Evolutionary conservation across 1,284 basidiomycete species (phyloP).

Genomic region (Ceratobasidium sp.): DNA sequence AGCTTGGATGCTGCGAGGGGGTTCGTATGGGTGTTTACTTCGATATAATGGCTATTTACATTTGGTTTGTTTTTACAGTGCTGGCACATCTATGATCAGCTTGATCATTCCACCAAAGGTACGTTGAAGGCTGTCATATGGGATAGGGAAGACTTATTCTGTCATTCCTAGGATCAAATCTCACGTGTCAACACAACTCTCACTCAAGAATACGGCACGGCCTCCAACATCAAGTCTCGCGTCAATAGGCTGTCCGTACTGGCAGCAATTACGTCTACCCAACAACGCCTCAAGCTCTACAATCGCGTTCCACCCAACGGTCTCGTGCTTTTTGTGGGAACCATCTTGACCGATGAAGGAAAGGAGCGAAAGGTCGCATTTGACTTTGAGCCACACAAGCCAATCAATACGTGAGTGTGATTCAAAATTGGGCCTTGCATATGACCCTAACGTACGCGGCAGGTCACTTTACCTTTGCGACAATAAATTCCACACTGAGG

Average conservation of each 20-base stretch:
- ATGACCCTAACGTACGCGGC: conserved; percentile 37
- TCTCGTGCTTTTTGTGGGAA: conserved; percentile 96
- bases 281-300: conserved; percentile 97
- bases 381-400: conserved; percentile 97
- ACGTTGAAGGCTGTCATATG: conserved; percentile 28
- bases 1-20: conserved; percentile 94
- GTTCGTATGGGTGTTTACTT: conserved; percentile 59
- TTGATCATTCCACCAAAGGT: conserved; percentile 96
- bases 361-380: conserved; percentile 99
- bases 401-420: conserved; percentile 91
- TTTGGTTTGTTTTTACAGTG: conserved; percentile 63
- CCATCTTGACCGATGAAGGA: conserved; percentile 97
- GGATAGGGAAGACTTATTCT: background rate
- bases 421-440: background rate
- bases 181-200: conserved; percentile 95
- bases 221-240: conserved; percentile 99
- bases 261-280: conserved; percentile 98
- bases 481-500: conserved; percentile 99
- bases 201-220: conserved; percentile 97
- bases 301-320: conserved; percentile 97
- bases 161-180: conserved; percentile 83
- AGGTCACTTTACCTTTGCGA: conserved; percentile 98
- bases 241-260: conserved; percentile 98
- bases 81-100: conserved; percentile 99
- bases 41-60: background rate